Conservation (phyloP, 371 early-diverging fungal genomes). For the Lichtheimia ornata region DNA sequence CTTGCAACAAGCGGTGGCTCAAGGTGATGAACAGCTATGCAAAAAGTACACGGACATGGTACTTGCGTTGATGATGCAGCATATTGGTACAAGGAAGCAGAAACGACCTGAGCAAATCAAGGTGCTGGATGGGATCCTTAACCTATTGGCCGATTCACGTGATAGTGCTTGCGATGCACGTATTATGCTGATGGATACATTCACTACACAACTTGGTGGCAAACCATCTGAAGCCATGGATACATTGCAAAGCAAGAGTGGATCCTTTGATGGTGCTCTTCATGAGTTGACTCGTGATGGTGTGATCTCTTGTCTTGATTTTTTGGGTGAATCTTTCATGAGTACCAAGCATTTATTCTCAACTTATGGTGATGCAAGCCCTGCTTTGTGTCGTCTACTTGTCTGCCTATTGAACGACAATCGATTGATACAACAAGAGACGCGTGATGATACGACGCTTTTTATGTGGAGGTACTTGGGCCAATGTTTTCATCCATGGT, state of each 20-base stretch:
- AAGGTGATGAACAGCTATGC: neutral
- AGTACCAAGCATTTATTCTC: conserved; percentile 1
- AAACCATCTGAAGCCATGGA: no score
- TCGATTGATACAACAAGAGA: neutral
- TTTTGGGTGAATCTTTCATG: neutral
- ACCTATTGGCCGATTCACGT: conserved; percentile 4
- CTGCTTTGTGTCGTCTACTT: conserved; percentile 10
- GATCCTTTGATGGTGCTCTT: no score
- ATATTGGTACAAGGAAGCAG: neutral
- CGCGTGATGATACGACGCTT: conserved; percentile 1
- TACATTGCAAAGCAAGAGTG: no score
- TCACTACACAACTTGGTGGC: no score
- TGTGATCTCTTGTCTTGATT: no score
- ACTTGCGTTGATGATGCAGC: conserved; percentile 2
- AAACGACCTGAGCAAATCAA: conserved; percentile 6
- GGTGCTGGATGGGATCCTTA: neutral
- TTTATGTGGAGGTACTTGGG: conserved; percentile 6
- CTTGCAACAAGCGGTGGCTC: neutral
- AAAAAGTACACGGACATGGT: conserved; percentile 1
- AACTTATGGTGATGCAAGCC: conserved; percentile 3
- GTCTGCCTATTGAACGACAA: neutral
- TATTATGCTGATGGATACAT: no score
- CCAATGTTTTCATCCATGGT: conserved; percentile 10
- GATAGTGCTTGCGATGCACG: no score
- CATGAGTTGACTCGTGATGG: no score